Base-by-base conservation (phyloP, 352 stramenopile genomes). In the Lagenidium giganteum region DNA sequence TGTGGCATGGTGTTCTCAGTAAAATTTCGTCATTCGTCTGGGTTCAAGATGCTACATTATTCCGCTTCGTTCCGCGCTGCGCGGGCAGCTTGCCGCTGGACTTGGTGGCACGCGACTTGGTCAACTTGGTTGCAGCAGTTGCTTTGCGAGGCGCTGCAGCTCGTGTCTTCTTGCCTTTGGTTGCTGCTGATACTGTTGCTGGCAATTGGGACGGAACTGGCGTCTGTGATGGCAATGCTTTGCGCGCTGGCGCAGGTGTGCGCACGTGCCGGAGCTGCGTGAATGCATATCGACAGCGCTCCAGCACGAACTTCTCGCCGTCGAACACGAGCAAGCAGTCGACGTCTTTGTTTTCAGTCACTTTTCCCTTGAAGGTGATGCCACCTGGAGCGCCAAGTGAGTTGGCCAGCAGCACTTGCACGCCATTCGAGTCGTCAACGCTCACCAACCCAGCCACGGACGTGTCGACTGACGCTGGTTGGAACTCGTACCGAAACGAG, bases 271-370 rank as follows among this genome's bases (percentile, higher is more conserved):
- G 76, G 42, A 93, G 49, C 54, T 93, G 82, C 50, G 79, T 67
- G 40, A 73, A 77, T 46, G 75, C 72, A 27, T 82, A 74, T 30
- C 73, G 68, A 42, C 71, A 86, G 14, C 67, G 69, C 47, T 93
- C 82, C 26, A 93, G 56, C 0, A 59, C 64, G 48, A 93, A 93
- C 32, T 48, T 43, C 11, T 48, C 45, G 40, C 76, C 79, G 44
- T 92, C 75, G 41, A 92, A 93, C 42, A 92, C 69, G 42, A 93
- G 45, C 46, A 93, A 34, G 31, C 82, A 93, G 40, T 93, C 82
- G 11, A 66, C 87, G 8, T 87, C 74, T 48, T 93, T 93, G 58
- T 87, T 79, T 35, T 88, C 75, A 0, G 66, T 46, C 5, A 77
- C 8, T 36, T 92, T 92, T 16, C 82, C 82, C 37, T 89, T 90